Evolutionary conservation across 73 alveolate species (phyloP).

Genomic region (Diophrys appendiculata): DNA sequence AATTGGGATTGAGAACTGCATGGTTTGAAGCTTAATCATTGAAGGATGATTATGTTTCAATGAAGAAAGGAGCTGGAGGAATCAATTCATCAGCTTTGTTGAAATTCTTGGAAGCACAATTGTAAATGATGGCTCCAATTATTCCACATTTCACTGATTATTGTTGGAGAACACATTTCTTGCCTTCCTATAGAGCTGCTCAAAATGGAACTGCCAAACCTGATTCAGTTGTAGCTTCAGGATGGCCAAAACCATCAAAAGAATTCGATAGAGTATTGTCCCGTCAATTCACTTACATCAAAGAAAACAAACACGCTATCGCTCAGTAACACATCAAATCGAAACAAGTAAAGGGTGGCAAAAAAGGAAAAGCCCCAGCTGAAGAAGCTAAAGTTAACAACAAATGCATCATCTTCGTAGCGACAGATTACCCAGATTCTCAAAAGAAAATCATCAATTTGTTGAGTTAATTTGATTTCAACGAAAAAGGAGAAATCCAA

Average conservation of each 20-base stretch:
- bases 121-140: constrained; percentile 85
- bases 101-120: constrained; percentile 69
- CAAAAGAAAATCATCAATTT: constrained; percentile 65
- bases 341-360: constrained; percentile 9
- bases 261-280: constrained; percentile 64
- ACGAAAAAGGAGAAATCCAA: constrained; percentile 55
- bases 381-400: constrained; percentile 21
- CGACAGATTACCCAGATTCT: constrained; percentile 71
- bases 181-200: constrained; percentile 62
- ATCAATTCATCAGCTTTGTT: constrained; percentile 55
- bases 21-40: constrained; percentile 88
- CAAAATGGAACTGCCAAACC: constrained; percentile 47
- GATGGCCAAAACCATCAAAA: constrained; percentile 78
- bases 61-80: constrained; percentile 29
- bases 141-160: constrained; percentile 97
- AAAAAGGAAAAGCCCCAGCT: constrained; percentile 45
- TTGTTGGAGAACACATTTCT: constrained; percentile 82
- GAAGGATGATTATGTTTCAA: constrained; percentile 89
- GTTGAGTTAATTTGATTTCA: constrained; percentile 51
- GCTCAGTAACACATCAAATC: constrained; percentile 22
- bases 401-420: constrained; percentile 60
- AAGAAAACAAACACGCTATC: constrained; percentile 59
- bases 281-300: constrained; percentile 68
- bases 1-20: constrained; percentile 89
- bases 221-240: constrained; percentile 62